Evolutionary conservation across 1,139 yeast species (phyloP).

Genomic region (Lipomyces yarrowii): DNA sequence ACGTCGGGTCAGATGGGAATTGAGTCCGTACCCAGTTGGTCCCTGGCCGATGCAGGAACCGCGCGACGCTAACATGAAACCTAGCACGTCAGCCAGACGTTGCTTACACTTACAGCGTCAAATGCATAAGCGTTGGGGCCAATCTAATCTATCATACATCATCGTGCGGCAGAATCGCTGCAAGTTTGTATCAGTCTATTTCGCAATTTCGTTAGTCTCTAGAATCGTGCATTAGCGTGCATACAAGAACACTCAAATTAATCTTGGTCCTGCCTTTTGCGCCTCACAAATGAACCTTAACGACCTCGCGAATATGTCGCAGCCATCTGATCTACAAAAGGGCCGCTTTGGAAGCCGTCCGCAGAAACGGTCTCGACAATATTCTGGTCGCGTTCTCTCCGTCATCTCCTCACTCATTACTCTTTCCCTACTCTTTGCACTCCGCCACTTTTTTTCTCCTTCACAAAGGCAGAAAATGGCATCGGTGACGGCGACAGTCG

Average conservation of each 20-base stretch:
- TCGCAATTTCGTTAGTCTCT: neutral
- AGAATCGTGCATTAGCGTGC: neutral
- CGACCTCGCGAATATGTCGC: neutral
- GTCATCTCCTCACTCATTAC: neutral
- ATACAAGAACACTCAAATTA: neutral
- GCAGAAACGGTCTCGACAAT: neutral
- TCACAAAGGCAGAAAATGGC: neutral
- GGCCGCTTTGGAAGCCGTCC: neutral
- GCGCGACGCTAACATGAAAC: neutral
- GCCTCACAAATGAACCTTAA: neutral
- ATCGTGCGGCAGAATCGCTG: neutral
- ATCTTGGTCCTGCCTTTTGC: neutral
- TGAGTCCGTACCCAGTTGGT: neutral
- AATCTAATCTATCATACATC: neutral
- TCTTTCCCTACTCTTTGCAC: neutral
- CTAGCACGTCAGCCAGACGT: neutral
- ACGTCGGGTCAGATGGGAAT: neutral
- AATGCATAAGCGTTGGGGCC: neutral
- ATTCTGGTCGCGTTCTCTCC: neutral
- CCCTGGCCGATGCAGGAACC: neutral
- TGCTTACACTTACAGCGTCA: neutral
- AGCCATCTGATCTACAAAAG: neutral
- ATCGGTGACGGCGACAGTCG: neutral
- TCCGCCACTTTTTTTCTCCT: neutral
- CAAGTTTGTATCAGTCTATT: neutral